These are phyloP conservation scores for Cucumis hystrix DNA, from an alignment of 306 rosid genomes.

Conservation along the genomic window DNA sequence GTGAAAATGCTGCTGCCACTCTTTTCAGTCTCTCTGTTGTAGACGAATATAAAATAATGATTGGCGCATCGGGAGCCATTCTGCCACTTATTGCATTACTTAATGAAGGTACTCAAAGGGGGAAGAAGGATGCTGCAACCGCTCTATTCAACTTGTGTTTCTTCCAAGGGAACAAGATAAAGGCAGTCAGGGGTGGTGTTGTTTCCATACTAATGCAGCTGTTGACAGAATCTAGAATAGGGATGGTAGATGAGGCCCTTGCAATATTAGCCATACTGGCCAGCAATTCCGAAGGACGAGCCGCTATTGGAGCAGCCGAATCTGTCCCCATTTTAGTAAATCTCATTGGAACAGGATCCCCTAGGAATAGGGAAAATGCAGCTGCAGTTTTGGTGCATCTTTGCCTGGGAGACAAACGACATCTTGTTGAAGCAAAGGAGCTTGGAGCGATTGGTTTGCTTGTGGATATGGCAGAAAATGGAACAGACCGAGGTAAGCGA, in stretches of 20 bases:
- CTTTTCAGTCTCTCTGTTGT: constrained; percentile 93
- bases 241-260: constrained; percentile 94
- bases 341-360: constrained; percentile 67
- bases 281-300: constrained; percentile 76
- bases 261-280: constrained; percentile 88
- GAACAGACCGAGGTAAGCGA: constrained; percentile 90
- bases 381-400: constrained; percentile 91
- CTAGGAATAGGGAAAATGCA: constrained; percentile 85
- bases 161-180: constrained; percentile 89
- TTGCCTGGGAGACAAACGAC: constrained; percentile 65
- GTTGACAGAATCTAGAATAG: constrained; percentile 69
- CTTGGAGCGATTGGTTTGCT: constrained; percentile 54
- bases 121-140: constrained; percentile 93
- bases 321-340: constrained; percentile 73
- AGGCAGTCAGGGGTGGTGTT: constrained; percentile 83
- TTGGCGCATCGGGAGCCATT: constrained; percentile 83
- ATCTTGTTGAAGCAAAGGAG: constrained; percentile 54
- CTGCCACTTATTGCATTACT: constrained; percentile 71
- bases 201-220: constrained; percentile 75
- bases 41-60: constrained; percentile 73
- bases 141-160: constrained; percentile 94
- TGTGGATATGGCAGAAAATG: constrained; percentile 68
- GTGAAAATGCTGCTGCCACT: constrained; percentile 96
- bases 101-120: constrained; percentile 89
- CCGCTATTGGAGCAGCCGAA: constrained; percentile 60